A percentile compares a stretch with the other conserved stretches of the same genome.
Conservation (phyloP, 306 rosid species). For the Vigna hirtella region DNA sequence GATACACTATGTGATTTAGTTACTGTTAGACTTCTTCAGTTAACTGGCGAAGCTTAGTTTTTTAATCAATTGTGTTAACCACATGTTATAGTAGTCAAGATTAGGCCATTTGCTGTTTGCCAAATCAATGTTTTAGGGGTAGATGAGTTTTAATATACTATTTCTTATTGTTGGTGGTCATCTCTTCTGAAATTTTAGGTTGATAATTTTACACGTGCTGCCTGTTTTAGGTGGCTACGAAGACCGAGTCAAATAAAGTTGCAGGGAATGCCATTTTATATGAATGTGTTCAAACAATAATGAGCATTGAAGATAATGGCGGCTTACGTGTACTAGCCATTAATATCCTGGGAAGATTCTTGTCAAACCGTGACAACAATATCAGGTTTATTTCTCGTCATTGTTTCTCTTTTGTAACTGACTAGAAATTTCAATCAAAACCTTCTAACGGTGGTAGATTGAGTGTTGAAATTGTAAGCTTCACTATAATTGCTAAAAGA, state of each 20-base stretch:
- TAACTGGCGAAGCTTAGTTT: slow-evolving; percentile 15
- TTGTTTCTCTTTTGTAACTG: slow-evolving; percentile 30
- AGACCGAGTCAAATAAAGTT: slow-evolving; percentile 96
- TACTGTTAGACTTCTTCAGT: slow-evolving; percentile 27
- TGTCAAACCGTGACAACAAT: slow-evolving; percentile 96
- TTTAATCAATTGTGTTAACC: slow-evolving; percentile 16
- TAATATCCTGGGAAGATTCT: slow-evolving; percentile 96
- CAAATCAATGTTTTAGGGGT: slow-evolving; percentile 26
- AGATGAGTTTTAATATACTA: slow-evolving; percentile 14
- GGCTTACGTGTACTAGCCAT: slow-evolving; percentile 98
- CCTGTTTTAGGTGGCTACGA: slow-evolving; percentile 86
- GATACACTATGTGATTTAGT: slow-evolving; percentile 3
- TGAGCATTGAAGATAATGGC: slow-evolving; percentile 96
- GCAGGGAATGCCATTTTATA: slow-evolving; percentile 97
- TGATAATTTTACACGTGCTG: slow-evolving; percentile 40
- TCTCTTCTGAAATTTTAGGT: slow-evolving; percentile 32
- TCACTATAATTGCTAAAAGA: slow-evolving; percentile 16
- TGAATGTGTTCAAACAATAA: slow-evolving; percentile 96
- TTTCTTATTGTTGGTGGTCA: slow-evolving; percentile 30
- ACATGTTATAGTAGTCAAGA: slow-evolving; percentile 25
- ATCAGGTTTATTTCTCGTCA: slow-evolving; percentile 72
- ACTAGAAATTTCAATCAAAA: slow-evolving; percentile 2
- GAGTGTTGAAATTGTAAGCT: slow-evolving; percentile 30
- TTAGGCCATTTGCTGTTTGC: slow-evolving; percentile 16
- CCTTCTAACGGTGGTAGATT: slow-evolving; percentile 6